Evolutionary conservation across 1,284 basidiomycete genomes (phyloP).

Genomic region (Cystobasidium pallidum): DNA sequence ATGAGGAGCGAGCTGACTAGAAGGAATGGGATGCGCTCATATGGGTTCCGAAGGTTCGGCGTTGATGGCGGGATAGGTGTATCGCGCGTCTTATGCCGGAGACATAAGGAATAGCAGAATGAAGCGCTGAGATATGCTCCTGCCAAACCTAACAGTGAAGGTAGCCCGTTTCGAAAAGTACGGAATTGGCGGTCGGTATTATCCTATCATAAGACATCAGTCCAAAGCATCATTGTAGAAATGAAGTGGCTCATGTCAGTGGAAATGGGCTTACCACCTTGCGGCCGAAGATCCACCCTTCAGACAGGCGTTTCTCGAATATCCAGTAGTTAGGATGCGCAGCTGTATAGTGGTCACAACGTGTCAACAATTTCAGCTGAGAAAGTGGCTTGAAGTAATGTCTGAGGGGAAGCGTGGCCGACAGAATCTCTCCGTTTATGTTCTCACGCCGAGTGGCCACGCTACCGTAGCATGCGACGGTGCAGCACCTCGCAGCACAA

Average conservation of each 20-base stretch:
- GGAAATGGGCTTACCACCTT: constrained; percentile 56
- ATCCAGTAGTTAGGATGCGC: constrained; percentile 72
- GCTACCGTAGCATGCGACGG: no score
- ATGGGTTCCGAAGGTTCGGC: constrained; percentile 17
- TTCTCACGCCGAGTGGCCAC: no score
- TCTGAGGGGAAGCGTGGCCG: no score
- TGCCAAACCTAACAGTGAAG: constrained; percentile 53
- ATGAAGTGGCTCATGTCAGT: no score
- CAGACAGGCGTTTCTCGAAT: constrained; percentile 67
- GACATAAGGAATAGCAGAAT: constrained; percentile 34
- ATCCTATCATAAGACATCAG: no score
- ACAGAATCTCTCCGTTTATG: no score
- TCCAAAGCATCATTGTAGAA: no score
- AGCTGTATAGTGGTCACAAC: constrained; percentile 58
- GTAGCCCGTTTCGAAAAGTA: constrained; percentile 56
- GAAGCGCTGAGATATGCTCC: constrained; percentile 53
- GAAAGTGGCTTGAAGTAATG: not conserved
- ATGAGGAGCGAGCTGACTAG: constrained; percentile 67
- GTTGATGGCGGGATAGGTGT: constrained; percentile 49
- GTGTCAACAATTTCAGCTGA: not conserved
- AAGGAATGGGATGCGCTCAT: constrained; percentile 58
- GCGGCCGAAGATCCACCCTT: constrained; percentile 61
- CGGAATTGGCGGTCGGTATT: constrained; percentile 59
- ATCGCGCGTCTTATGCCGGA: constrained; percentile 71
- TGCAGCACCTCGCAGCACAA: no score